Base-by-base conservation (phyloP, 805 yeast species). In the Cyberlindnera misumaiensis region DNA sequence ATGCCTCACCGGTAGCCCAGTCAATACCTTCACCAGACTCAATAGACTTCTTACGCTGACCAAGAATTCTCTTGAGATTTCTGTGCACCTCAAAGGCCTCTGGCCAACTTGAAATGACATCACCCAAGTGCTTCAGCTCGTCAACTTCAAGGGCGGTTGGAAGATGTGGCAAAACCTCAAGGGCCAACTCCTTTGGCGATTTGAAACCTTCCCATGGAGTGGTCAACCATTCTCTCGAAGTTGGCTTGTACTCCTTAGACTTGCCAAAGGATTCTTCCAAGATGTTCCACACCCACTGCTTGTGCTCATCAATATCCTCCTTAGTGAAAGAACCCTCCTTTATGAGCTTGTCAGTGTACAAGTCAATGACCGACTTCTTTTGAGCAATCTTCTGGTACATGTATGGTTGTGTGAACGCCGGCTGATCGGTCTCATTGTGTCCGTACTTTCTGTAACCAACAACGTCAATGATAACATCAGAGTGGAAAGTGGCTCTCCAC, bases 1-100 rank as follows among this genome's bases (percentile, higher is more conserved):
- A 78, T 34, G 97, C 97, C 72, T 93, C 99, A 77, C 96, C 99
- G 42, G 99, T 93, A 34, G 98, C 83, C 98, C 97, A 93, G 66
- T 93, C 99, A 49, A 93, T 87, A 58, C 90, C 94, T 65, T 83
- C 87, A 59, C 98, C 98, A 14, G 77, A 63, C 52, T 86, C 93
- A 43, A 81, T 88, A 33, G 95, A 64, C 72, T 93, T 93, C 65
- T 83, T 75, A 71, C 98, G 85, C 56, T 77, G 74, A 59, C 74
- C 77, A 64, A 93, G 73, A 56, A 93, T 93, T 74, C 99, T 86
- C 76, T 89, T 87, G 68, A 93, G 74, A 73, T 93, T 93, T 65
- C 86, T 82, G 75, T 93, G 99, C 40, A 88, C 81, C 58, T 83
- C 86, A 64, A 93, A 90, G 33, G 73, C 80, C 47, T 72, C 75